These are phyloP conservation scores for Tuber calosporum DNA, from an alignment of 495 filamentous ascomycete genomes.

Conservation along the genomic window DNA sequence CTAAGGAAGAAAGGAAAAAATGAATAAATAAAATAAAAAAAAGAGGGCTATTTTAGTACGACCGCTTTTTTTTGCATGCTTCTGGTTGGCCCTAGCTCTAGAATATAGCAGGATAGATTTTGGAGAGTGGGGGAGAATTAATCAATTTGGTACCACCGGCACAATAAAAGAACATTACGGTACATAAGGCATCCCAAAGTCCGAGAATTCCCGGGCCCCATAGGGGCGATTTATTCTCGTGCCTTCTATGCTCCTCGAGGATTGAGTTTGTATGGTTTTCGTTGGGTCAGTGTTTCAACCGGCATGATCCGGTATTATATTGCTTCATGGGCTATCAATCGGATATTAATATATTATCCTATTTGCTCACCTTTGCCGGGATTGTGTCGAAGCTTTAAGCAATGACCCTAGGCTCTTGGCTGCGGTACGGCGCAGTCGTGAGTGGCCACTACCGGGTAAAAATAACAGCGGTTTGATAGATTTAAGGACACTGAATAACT, in stretches of 20 bases:
- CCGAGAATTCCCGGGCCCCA: not conserved
- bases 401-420: not conserved
- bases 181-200: not conserved
- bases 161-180: not conserved
- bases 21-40: too few relatives aligned
- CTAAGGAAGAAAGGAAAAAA: not conserved
- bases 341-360: not conserved
- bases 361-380: not conserved
- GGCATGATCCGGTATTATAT: not conserved
- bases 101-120: not conserved
- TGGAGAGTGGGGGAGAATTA: not conserved
- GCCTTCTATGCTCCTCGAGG: not conserved
- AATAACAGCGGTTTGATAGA: not conserved
- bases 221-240: not conserved
- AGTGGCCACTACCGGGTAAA: not conserved
- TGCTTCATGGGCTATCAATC: slow-evolving; percentile 1
- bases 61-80: not conserved
- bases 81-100: not conserved
- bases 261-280: not conserved
- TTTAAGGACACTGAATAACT: not conserved
- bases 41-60: not conserved
- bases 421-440: not conserved
- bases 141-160: not conserved
- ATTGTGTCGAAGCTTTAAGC: not conserved
- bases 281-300: not conserved